phyloP scores from a whole-genome alignment of 2,329 filamentous ascomycete species.

The Epichloe aotearoae region DNA sequence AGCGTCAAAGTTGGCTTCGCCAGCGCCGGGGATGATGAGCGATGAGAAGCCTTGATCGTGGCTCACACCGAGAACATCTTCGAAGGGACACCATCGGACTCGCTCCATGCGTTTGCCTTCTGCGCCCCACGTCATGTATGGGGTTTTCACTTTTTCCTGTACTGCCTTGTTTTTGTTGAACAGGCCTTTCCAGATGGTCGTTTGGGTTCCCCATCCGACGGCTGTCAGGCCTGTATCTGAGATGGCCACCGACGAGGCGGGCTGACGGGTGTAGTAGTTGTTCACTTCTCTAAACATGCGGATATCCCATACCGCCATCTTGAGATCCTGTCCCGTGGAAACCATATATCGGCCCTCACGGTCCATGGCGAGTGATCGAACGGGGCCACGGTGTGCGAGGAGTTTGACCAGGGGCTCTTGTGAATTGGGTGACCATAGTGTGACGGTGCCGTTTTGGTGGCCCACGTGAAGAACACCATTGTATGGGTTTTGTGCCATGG shows the following conservation, averaged over 20 bases:
- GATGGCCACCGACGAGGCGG: slow-evolving; percentile 72
- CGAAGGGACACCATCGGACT: slow-evolving; percentile 84
- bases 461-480: slow-evolving; percentile 89
- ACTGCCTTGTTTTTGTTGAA: slow-evolving; percentile 60
- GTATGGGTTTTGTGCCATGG: slow-evolving; percentile 76
- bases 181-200: slow-evolving; percentile 81
- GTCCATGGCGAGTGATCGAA: slow-evolving; percentile 74
- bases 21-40: slow-evolving; percentile 84
- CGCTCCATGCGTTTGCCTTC: slow-evolving; percentile 71
- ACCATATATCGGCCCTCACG: slow-evolving; percentile 93
- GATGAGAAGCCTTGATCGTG: slow-evolving; percentile 82
- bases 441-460: slow-evolving; percentile 90
- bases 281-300: slow-evolving; percentile 88
- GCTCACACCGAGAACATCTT: slow-evolving; percentile 78
- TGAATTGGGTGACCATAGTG: slow-evolving; percentile 89
- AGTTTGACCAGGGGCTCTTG: slow-evolving; percentile 81
- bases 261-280: slow-evolving; percentile 72
- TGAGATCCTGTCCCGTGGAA: slow-evolving; percentile 74
- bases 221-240: slow-evolving; percentile 81
- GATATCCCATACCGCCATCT: slow-evolving; percentile 94
- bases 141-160: slow-evolving; percentile 70
- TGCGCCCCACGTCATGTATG: slow-evolving; percentile 88
- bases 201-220: slow-evolving; percentile 80
- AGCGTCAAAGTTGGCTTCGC: slow-evolving; percentile 91
- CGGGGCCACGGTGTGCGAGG: slow-evolving; percentile 77